Base-by-base conservation (phyloP, 345 rosid species). In the Capsella bursapastoris region DNA sequence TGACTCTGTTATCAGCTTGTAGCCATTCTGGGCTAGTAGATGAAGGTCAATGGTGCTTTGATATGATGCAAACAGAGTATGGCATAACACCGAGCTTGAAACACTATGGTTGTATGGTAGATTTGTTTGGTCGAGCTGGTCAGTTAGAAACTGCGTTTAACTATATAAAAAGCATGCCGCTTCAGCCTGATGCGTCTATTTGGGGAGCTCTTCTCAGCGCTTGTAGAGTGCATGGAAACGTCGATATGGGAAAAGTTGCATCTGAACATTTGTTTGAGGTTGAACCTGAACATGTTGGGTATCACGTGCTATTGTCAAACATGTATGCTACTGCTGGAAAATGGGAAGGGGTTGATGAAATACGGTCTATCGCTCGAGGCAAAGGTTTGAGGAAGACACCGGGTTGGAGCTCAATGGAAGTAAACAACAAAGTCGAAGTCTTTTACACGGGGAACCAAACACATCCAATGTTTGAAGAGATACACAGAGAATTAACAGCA, bases 21-120 rank as follows among this genome's bases (percentile, higher is more conserved):
- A 87, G 91, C 64, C 91, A 87, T 81, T 83, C 91, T 12, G 89
- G 89, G 47, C 45, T 87, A 69, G 79, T 87, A 51, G 78, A 68
- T 13, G 86, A 80, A 31, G 91, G 89, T 68, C 78, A 79, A 37
- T 68, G 83, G 84, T 87, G 83, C 62, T 87, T 85, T 74, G 52
- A 71, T 18, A 10, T 79, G 66, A 85, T 87, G 91, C 84, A 77
- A 67, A 78, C 55, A 41, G 74, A 77, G 44, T 82, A 77, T 8
- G 78, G 87, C 12, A 74, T 87, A 40, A 51, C 57, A 78, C 89
- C 89, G 43, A 72, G 71, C 74, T 70, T 87, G 86, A 83, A 82
- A 75, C 90, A 87, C 35, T 87, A 78, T 64, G 84, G 90, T 66
- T 85, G 90, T 73, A 85, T 87, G 90, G 88, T 87, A 41, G 90